Evolutionary conservation across 2,329 filamentous ascomycete genomes (phyloP), one percentile per base, ranked within the genome.

Genomic region (Phaeoacremonium minimum): DNA sequence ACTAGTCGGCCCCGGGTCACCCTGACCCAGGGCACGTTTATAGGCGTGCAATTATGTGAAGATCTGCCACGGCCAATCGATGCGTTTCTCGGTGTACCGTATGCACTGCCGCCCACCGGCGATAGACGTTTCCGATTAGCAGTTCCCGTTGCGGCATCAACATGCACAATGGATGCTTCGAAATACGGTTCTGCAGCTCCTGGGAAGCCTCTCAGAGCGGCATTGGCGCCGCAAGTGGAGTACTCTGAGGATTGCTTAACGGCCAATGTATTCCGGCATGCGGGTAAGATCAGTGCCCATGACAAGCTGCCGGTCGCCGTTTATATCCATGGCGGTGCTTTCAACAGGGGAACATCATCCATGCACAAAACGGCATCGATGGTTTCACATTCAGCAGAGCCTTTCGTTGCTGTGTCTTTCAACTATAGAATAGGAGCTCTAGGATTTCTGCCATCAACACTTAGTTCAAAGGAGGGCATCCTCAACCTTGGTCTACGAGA

Each of bases 401-500:
- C 67, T 1, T 63, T 74, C 36, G 61, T 77, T 28, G 69, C 57
- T 5, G 61, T 74, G 2, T 66, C 61, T 20, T 66, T 73, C 48
- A 66, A 66, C 45, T 69, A 79, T 49, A 66, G 77, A 7, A 64
- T 80, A 28, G 69, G 70, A 7, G 71, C 72, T 4, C 65, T 82
- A 48, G 81, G 81, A 0, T 83, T 85, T 50, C 49, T 83, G n/a
- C 67, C 67, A 16, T 78, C 57, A 36, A 53, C 47, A 8, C 51
- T 77, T 38, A 64, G 70, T 39, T 56, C 66, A 7, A 66, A 67
- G 16, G 71, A 73, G 34, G 78, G 77, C 0, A 48, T 67, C 12
- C 61, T 79, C 4, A 83, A 82, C 43, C 47, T 72, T n/a, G 78
- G 78, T 1, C 51, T 78, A 4, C 61, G 63, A 35, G 75, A 79